A percentile compares a stretch with the other conserved stretches of the same genome.
These are phyloP conservation scores for Suhomyces guaymorum DNA, from an alignment of 1,139 yeast species.

Conservation along the genomic window DNA sequence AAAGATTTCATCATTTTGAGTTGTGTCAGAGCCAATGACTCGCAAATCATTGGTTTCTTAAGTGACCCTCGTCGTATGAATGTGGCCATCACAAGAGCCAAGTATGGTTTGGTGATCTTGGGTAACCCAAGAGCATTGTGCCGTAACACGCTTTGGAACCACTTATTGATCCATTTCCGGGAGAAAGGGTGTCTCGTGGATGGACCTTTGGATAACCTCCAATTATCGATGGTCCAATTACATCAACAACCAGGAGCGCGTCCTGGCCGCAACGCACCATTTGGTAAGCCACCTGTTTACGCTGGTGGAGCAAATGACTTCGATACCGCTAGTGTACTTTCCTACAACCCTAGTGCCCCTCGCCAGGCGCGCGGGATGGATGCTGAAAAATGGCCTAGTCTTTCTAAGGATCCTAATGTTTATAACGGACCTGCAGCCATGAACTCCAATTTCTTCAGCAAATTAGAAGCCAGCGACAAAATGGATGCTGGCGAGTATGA, in stretches of 20 bases:
- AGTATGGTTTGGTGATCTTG: conserved; percentile 75
- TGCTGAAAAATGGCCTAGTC: conserved; percentile 39
- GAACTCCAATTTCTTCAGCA: conserved; percentile 46
- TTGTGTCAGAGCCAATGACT: conserved; percentile 89
- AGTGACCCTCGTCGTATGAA: conserved; percentile 88
- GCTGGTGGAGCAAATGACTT: conserved; percentile 33
- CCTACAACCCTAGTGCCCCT: conserved; percentile 29
- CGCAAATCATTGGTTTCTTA: conserved; percentile 80
- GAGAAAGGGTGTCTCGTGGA: conserved; percentile 88
- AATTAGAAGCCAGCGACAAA: conserved; percentile 33
- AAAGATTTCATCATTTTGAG: conserved; percentile 86
- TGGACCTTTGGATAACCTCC: conserved; percentile 84
- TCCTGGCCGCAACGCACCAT: too few relatives aligned
- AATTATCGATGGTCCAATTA: conserved; percentile 68
- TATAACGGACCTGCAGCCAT: conserved; percentile 25
- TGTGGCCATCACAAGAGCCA: conserved; percentile 91
- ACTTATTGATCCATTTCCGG: conserved; percentile 72
- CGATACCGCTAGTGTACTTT: conserved; percentile 52
- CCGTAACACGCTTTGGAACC: conserved; percentile 76
- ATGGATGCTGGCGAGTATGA: conserved; percentile 27
- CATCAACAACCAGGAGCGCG: conserved; percentile 7
- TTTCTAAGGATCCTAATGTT: conserved; percentile 22
- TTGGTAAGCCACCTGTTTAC: conserved; percentile 6
- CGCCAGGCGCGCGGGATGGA: conserved; percentile 3
- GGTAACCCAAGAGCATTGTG: conserved; percentile 85